phyloP scores from a whole-genome alignment of 768 basidiomycete species.

The Leccinum olivaceopallidum region DNA sequence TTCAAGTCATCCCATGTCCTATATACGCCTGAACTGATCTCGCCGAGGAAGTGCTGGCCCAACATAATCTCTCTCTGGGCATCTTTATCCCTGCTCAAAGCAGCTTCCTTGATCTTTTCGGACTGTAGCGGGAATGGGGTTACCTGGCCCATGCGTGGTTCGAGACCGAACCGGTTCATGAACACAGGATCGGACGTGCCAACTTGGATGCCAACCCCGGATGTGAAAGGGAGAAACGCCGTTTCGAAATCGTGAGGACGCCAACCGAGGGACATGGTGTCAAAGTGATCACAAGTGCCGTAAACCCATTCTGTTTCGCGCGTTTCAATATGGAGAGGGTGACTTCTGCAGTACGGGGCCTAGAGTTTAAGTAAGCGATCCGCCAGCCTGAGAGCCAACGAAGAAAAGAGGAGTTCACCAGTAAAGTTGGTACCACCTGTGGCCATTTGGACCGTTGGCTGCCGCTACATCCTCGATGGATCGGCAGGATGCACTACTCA shows the following conservation, averaged over 20 bases:
- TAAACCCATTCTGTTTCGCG: constrained; percentile 65
- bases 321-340: constrained; percentile 65
- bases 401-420: constrained; percentile 45
- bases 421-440: constrained; percentile 82
- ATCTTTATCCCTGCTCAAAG: constrained; percentile 49
- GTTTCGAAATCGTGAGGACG: constrained; percentile 71
- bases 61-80: constrained; percentile 40
- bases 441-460: constrained; percentile 60
- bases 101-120: constrained; percentile 40
- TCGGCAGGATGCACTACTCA: constrained; percentile 73
- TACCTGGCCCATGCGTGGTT: constrained; percentile 41
- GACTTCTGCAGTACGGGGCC: constrained; percentile 63
- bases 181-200: constrained; percentile 77
- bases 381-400: neutral
- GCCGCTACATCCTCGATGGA: constrained; percentile 77
- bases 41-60: constrained; percentile 62
- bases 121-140: constrained; percentile 63
- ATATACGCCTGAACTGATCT: constrained; percentile 62
- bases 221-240: constrained; percentile 64
- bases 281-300: constrained; percentile 78
- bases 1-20: constrained; percentile 71
- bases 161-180: constrained; percentile 56
- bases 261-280: constrained; percentile 74
- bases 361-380: constrained; percentile 23
- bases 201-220: constrained; percentile 66